phyloP scores from a whole-genome alignment of 805 yeast genomes.

The Trichomonascus vanleenenianus region DNA sequence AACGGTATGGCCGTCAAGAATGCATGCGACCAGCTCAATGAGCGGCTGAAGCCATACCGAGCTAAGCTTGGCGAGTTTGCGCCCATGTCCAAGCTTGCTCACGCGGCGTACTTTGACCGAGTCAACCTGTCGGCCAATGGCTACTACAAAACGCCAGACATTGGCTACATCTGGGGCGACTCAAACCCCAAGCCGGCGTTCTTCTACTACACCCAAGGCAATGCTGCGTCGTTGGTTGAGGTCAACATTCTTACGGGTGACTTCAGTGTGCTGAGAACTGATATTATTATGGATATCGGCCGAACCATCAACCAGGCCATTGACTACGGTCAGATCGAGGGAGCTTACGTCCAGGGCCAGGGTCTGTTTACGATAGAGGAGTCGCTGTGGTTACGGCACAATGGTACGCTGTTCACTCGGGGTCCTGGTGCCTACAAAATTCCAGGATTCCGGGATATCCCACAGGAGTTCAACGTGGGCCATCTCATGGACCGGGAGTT shows the following conservation, averaged over 20 bases:
- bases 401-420: slow-evolving; percentile 36
- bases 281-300: slow-evolving; percentile 43
- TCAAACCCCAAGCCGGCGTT: slow-evolving; percentile 40
- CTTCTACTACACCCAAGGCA: slow-evolving; percentile 41
- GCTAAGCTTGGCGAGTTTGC: slow-evolving; percentile 32
- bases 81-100: slow-evolving; percentile 35
- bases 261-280: slow-evolving; percentile 36
- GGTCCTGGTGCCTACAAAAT: slow-evolving; percentile 46
- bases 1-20: slow-evolving; percentile 43
- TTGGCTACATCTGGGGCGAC: slow-evolving; percentile 36
- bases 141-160: slow-evolving; percentile 43
- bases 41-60: slow-evolving; percentile 34
- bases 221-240: slow-evolving; percentile 37
- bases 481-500: slow-evolving; percentile 36
- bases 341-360: slow-evolving; percentile 44
- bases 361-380: slow-evolving; percentile 44
- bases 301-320: slow-evolving; percentile 42
- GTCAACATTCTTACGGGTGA: slow-evolving; percentile 43
- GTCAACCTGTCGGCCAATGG: slow-evolving; percentile 42
- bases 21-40: slow-evolving; percentile 40
- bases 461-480: slow-evolving; percentile 38
- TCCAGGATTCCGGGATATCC: slow-evolving; percentile 43
- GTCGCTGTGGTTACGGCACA: slow-evolving; percentile 36
- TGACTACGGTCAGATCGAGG: slow-evolving; percentile 45
- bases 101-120: slow-evolving; percentile 38